These are phyloP conservation scores for Fraxinus ornus DNA, from an alignment of 305 asterid genomes.

Conservation along the genomic window DNA sequence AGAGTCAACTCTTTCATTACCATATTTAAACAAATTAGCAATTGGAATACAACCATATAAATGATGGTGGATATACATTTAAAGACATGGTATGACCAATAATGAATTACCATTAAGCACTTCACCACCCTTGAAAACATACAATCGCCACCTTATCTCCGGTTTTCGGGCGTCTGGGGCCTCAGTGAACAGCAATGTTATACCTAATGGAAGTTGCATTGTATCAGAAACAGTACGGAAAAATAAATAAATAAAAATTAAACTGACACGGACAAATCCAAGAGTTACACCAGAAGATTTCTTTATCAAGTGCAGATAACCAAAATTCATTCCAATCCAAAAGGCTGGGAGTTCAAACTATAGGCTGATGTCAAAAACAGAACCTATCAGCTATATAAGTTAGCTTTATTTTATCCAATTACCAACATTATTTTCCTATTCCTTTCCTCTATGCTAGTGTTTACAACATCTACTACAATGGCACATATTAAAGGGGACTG, in stretches of 20 bases:
- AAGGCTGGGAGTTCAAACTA: background rate
- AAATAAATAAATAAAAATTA: background rate
- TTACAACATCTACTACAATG: background rate
- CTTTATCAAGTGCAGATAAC: background rate
- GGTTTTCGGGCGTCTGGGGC: conserved; percentile 95
- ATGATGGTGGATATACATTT: conserved; percentile 18
- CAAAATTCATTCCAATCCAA: background rate
- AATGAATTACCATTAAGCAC: conserved; percentile 69
- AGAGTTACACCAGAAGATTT: background rate
- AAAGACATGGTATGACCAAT: conserved; percentile 6
- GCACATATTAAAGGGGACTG: background rate
- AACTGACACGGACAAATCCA: background rate
- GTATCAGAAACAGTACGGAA: conserved; percentile 25
- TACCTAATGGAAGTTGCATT: conserved; percentile 50
- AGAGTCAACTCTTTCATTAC: background rate
- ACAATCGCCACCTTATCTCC: conserved; percentile 82
- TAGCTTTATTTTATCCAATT: conserved; percentile 11
- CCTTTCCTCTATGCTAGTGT: background rate
- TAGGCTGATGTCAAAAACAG: conserved; percentile 17
- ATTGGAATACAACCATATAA: background rate
- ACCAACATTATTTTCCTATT: background rate
- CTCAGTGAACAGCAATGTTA: conserved; percentile 87
- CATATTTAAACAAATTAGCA: background rate
- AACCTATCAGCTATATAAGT: conserved; percentile 3
- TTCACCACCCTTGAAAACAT: conserved; percentile 96